A percentile compares a stretch with the other conserved stretches of the same genome.
Conservation (phyloP, 495 filamentous ascomycete species). For the Mytilinidion resinicola region DNA sequence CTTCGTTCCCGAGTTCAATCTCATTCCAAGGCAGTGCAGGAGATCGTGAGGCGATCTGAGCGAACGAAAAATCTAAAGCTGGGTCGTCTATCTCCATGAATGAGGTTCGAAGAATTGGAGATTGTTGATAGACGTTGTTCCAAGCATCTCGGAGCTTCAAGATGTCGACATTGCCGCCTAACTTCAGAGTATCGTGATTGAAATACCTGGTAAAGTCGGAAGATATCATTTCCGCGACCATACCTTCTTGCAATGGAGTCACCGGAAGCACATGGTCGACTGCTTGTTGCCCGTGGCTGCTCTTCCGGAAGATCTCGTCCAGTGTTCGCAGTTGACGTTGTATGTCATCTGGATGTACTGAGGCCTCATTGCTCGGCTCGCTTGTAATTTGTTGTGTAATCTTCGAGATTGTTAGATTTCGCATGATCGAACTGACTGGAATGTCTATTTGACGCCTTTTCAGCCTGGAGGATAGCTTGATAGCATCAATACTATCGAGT, state of each 20-base stretch:
- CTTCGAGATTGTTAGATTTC: conserved; percentile 54
- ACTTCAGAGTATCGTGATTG: conserved; percentile 64
- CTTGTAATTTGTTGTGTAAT: conserved; percentile 37
- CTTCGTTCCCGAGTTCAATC: neutral
- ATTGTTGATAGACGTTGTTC: conserved; percentile 47
- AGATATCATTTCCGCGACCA: conserved; percentile 67
- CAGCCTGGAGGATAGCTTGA: conserved; percentile 61
- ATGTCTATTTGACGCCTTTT: conserved; percentile 52
- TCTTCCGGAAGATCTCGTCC: conserved; percentile 15
- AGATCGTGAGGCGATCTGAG: conserved; percentile 52
- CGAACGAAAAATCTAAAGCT: conserved; percentile 49
- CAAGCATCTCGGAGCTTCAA: conserved; percentile 53
- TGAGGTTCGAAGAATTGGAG: conserved; percentile 67
- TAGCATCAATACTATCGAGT: conserved; percentile 63
- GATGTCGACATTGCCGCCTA: conserved; percentile 46
- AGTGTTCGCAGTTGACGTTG: conserved; percentile 28
- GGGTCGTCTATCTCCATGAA: conserved; percentile 60
- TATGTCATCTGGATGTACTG: conserved; percentile 13
- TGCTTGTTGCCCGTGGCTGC: conserved; percentile 23
- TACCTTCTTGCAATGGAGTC: conserved; percentile 74
- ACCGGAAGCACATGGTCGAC: conserved; percentile 54
- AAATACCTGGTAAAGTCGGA: conserved; percentile 67
- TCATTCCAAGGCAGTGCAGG: conserved; percentile 20
- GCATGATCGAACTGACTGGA: conserved; percentile 63
- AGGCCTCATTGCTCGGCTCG: neutral